A percentile compares a stretch with the other conserved stretches of the same genome.
Conservation (phyloP, 495 filamentous ascomycete genomes). For the Peziza echinospora region DNA sequence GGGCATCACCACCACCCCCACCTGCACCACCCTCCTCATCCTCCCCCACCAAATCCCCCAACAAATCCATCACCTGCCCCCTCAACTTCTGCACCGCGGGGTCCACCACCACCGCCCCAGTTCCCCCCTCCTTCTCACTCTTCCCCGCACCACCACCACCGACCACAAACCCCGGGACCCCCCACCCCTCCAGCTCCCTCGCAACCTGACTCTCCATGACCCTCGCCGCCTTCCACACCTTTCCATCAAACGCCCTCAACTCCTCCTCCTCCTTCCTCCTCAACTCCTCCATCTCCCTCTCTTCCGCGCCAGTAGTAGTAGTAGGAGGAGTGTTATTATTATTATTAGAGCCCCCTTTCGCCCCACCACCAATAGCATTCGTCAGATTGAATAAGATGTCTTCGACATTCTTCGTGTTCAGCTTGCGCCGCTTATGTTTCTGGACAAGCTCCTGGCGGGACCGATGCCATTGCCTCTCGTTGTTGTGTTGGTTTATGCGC, state of each 20-base stretch:
- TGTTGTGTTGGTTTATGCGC: background rate
- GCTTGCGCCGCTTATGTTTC: background rate
- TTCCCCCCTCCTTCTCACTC: background rate
- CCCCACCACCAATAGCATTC: no score
- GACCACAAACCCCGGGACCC: background rate
- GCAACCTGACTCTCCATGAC: background rate
- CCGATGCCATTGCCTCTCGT: background rate
- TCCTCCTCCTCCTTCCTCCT: background rate
- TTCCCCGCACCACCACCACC: background rate
- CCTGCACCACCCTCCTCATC: background rate
- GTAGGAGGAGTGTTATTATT: constrained; percentile 26
- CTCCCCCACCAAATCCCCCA: background rate
- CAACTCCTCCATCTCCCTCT: background rate
- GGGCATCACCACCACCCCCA: no score
- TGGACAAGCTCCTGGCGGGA: background rate
- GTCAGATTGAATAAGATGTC: background rate
- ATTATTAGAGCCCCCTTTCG: no score
- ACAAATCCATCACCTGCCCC: background rate
- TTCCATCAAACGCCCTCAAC: background rate
- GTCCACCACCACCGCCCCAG: background rate
- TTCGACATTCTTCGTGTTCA: background rate
- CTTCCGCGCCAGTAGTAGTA: constrained; percentile 24
- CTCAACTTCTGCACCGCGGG: background rate
- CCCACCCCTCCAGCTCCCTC: background rate
- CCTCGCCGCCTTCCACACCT: background rate